Evolutionary conservation across 352 stramenopile species (phyloP).

Genomic region (Phytophthora sansomeana): DNA sequence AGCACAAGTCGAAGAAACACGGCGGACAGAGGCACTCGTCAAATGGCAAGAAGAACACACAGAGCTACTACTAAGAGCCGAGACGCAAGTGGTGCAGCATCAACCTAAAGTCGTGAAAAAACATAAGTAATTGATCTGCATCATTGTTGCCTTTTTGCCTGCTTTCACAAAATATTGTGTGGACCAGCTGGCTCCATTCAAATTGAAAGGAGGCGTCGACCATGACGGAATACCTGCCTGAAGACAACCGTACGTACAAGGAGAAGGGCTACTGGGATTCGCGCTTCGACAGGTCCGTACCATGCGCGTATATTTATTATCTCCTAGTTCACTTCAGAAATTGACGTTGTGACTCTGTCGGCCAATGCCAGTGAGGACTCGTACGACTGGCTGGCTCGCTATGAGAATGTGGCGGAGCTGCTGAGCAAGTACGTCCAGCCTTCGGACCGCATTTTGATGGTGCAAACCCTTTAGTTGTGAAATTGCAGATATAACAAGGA

Average conservation of each 20-base stretch:
- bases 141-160: too few relatives aligned
- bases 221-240: constrained; percentile 52
- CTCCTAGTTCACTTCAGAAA: neutral
- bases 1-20: constrained; percentile 13
- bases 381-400: constrained; percentile 82
- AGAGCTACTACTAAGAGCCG: constrained; percentile 9
- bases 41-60: constrained; percentile 18
- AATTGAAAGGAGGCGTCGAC: constrained; percentile 6
- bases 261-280: constrained; percentile 78
- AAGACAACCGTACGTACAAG: constrained; percentile 72
- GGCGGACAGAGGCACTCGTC: neutral
- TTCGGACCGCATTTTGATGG: constrained; percentile 58
- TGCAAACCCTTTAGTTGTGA: constrained; percentile 19
- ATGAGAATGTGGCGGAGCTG: constrained; percentile 53
- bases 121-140: too few relatives aligned
- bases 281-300: constrained; percentile 62
- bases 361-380: constrained; percentile 55
- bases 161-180: too few relatives aligned
- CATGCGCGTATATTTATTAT: neutral
- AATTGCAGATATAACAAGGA: neutral
- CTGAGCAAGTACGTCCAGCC: constrained; percentile 50
- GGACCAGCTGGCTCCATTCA: constrained; percentile 1
- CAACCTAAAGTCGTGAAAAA: too few relatives aligned
- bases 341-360: constrained; percentile 1
- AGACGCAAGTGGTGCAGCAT: neutral